Percentiles rank a stretch among this genome's conserved stretches.
Evolutionary conservation across 768 basidiomycete genomes (phyloP).

Genomic region (Boletus eberwhitei): DNA sequence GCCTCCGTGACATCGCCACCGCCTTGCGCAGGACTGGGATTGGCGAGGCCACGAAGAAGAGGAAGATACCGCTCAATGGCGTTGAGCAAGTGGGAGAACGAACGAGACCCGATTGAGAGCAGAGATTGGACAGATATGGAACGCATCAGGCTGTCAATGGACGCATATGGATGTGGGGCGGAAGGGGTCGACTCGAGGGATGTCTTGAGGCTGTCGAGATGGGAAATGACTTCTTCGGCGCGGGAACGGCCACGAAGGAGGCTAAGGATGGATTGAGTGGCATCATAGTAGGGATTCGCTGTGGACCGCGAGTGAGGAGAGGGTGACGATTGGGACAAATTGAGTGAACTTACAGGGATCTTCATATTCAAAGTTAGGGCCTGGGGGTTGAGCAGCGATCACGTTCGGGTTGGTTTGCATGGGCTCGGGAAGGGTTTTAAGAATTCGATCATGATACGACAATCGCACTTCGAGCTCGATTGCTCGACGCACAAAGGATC

Average conservation of each 20-base stretch:
- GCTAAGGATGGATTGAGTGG: slow-evolving; percentile 71
- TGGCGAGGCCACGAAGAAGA: slow-evolving; percentile 62
- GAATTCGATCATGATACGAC: slow-evolving; percentile 89
- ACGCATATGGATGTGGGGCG: slow-evolving; percentile 47
- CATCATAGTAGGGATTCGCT: slow-evolving; percentile 80
- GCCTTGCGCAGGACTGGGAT: slow-evolving; percentile 9
- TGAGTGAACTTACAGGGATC: slow-evolving; percentile 54
- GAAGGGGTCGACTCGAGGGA: slow-evolving; percentile 55
- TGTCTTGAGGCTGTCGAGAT: slow-evolving; percentile 67
- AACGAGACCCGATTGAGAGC: slow-evolving; percentile 87
- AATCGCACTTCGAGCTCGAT: slow-evolving; percentile 88
- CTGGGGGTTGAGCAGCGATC: slow-evolving; percentile 70
- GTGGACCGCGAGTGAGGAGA: neutral
- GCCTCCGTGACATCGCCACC: slow-evolving; percentile 48
- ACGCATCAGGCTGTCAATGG: slow-evolving; percentile 64
- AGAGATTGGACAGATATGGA: slow-evolving; percentile 86
- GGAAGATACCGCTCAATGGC: slow-evolving; percentile 93
- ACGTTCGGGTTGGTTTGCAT: slow-evolving; percentile 69
- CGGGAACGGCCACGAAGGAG: slow-evolving; percentile 80
- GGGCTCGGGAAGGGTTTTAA: slow-evolving; percentile 79
- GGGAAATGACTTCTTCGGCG: slow-evolving; percentile 73
- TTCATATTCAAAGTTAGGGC: slow-evolving; percentile 80
- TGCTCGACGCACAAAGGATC: slow-evolving; percentile 82
- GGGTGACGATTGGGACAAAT: neutral
- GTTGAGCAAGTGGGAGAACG: slow-evolving; percentile 97